phyloP scores from a whole-genome alignment of 371 early-diverging fungal genomes.

The Coemansia sp. region DNA sequence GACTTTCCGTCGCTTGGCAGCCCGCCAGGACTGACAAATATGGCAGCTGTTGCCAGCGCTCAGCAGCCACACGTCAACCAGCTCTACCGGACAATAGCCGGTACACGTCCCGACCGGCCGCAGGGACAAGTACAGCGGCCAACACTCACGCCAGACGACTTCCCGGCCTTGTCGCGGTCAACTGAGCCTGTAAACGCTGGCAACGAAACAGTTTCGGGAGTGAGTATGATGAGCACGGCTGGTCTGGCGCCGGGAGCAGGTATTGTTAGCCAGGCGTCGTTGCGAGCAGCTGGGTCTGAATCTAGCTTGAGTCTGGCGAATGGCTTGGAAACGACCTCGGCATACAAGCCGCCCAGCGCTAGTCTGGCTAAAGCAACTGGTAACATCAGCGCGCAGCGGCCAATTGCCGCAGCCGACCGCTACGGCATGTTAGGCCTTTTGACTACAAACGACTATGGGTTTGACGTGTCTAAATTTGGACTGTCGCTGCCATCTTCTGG shows the following conservation, averaged over 20 bases:
- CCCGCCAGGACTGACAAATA: slow-evolving; percentile 31
- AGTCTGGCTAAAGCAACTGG: slow-evolving; percentile 18
- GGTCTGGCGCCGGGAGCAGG: slow-evolving; percentile 26
- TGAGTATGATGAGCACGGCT: slow-evolving; percentile 3
- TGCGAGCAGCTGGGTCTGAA: slow-evolving; percentile 8
- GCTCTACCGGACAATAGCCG: slow-evolving; percentile 38
- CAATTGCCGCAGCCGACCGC: slow-evolving; percentile 30
- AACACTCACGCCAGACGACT: slow-evolving; percentile 36
- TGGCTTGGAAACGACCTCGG: slow-evolving; percentile 29
- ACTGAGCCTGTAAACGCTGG: slow-evolving; percentile 4
- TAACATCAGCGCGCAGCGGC: slow-evolving; percentile 10
- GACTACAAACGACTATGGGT: slow-evolving; percentile 46
- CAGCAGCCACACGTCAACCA: slow-evolving; percentile 29
- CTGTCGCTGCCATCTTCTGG: slow-evolving; percentile 48
- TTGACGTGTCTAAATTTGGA: slow-evolving; percentile 50
- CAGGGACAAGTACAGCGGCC: slow-evolving; percentile 12
- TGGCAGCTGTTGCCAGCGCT: slow-evolving; percentile 10
- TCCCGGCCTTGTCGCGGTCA: slow-evolving; percentile 35
- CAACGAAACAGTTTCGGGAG: neutral
- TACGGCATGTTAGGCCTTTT: slow-evolving; percentile 45
- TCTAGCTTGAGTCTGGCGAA: slow-evolving; percentile 7
- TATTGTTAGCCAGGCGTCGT: slow-evolving; percentile 11
- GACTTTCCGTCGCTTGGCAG: slow-evolving; percentile 47
- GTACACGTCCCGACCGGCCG: slow-evolving; percentile 16
- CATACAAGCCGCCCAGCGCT: slow-evolving; percentile 28